Evolutionary conservation across 306 rosid genomes (phyloP).

Genomic region (Prinsepia uniflora): DNA sequence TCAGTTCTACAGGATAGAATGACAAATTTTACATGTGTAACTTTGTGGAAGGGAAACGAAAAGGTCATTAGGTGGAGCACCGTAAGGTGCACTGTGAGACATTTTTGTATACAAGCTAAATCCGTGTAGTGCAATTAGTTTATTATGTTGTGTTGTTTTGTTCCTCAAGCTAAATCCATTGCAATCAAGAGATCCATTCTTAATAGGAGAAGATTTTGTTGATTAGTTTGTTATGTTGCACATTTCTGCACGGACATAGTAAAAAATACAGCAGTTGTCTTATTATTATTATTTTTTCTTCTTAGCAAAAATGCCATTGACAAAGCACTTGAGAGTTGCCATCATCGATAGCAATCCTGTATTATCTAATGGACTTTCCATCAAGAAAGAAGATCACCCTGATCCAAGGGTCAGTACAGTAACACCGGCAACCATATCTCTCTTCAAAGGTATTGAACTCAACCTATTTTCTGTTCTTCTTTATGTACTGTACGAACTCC

Average conservation of each 20-base stretch:
- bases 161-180: neutral
- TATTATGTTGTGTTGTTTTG: neutral
- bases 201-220: neutral
- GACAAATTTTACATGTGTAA: neutral
- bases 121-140: neutral
- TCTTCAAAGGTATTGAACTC: constrained; percentile 64
- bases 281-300: constrained; percentile 24
- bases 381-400: constrained; percentile 74
- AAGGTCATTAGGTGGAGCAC: neutral
- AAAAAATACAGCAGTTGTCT: constrained; percentile 12
- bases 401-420: constrained; percentile 96
- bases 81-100: neutral
- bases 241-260: neutral
- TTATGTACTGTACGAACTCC: neutral
- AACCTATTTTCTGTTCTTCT: neutral
- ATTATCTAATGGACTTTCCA: constrained; percentile 37
- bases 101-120: neutral
- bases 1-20: too few relatives aligned
- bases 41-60: neutral
- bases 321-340: constrained; percentile 85
- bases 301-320: constrained; percentile 85
- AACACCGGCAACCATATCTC: constrained; percentile 80
- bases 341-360: constrained; percentile 95
- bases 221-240: neutral
- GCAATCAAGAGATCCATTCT: neutral